Evolutionary conservation across 1,284 basidiomycete species (phyloP).

Genomic region (Ustilago tritici): DNA sequence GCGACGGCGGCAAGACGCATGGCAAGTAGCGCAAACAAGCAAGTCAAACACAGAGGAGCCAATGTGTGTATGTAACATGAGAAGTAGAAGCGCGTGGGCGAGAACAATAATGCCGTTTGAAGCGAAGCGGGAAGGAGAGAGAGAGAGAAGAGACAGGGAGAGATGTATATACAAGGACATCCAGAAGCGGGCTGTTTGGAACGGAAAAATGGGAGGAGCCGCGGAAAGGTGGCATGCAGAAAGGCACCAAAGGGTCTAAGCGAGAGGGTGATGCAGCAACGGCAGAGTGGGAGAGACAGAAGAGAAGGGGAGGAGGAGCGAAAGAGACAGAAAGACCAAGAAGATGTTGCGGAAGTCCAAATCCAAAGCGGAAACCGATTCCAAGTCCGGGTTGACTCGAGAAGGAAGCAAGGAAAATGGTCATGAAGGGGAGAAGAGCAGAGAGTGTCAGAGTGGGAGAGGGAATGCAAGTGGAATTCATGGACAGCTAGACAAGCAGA

Average conservation of each 20-base stretch:
- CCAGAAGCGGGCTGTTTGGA: slow-evolving; percentile 4
- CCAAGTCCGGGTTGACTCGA: slow-evolving; percentile 1
- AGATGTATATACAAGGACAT: slow-evolving; percentile 6
- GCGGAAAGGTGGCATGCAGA: slow-evolving; percentile 8
- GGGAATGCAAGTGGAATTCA: slow-evolving; percentile 4
- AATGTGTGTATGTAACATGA: neutral
- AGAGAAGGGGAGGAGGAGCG: neutral
- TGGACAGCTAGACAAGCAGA: slow-evolving; percentile 10
- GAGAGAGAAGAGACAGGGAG: neutral
- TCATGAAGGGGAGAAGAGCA: neutral
- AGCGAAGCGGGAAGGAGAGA: neutral
- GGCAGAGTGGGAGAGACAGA: neutral
- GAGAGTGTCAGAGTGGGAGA: neutral
- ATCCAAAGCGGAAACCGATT: slow-evolving; percentile 2
- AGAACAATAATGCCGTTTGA: slow-evolving; percentile 6
- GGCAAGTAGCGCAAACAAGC: neutral
- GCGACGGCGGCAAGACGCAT: slow-evolving; percentile 8
- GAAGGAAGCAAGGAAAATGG: neutral
- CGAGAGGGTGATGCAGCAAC: neutral
- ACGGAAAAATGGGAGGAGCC: slow-evolving; percentile 35
- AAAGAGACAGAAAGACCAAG: neutral
- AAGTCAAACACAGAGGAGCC: neutral
- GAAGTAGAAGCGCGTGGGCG: slow-evolving; percentile 4
- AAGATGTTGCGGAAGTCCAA: neutral
- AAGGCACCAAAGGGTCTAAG: neutral